phyloP scores from a whole-genome alignment of 495 filamentous ascomycete genomes.

The Neurospora intermedia region DNA sequence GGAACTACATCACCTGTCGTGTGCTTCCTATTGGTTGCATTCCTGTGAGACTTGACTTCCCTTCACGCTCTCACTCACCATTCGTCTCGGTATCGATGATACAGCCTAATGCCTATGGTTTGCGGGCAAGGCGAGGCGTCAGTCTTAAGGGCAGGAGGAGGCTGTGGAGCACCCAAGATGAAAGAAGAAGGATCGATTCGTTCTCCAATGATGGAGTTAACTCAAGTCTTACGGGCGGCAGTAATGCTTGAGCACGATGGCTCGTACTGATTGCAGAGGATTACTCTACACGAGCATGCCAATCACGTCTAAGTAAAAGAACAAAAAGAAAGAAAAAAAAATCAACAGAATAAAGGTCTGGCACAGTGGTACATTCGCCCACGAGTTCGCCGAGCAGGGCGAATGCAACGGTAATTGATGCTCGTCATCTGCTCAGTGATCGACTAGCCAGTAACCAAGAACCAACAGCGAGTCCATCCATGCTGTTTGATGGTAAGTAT shows the following conservation, averaged over 20 bases:
- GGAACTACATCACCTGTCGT: conserved; percentile 26
- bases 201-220: neutral
- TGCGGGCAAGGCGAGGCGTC: conserved; percentile 14
- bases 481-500: neutral
- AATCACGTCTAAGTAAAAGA: neutral
- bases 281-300: neutral
- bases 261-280: neutral
- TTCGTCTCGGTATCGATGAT: conserved; percentile 22
- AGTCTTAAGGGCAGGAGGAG: conserved; percentile 14
- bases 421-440: neutral
- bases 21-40: conserved; percentile 24
- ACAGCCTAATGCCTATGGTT: conserved; percentile 16
- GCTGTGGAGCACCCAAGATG: conserved; percentile 4
- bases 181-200: neutral
- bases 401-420: neutral
- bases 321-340: no score
- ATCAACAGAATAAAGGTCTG: neutral
- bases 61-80: conserved; percentile 19
- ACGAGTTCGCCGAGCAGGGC: neutral
- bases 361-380: neutral
- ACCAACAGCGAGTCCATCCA: neutral
- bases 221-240: neutral
- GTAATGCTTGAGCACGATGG: neutral
- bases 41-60: conserved; percentile 21
- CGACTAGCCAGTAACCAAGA: neutral